Base-by-base conservation (phyloP, 2,329 filamentous ascomycete genomes). In the Aspergillus ibericus region DNA sequence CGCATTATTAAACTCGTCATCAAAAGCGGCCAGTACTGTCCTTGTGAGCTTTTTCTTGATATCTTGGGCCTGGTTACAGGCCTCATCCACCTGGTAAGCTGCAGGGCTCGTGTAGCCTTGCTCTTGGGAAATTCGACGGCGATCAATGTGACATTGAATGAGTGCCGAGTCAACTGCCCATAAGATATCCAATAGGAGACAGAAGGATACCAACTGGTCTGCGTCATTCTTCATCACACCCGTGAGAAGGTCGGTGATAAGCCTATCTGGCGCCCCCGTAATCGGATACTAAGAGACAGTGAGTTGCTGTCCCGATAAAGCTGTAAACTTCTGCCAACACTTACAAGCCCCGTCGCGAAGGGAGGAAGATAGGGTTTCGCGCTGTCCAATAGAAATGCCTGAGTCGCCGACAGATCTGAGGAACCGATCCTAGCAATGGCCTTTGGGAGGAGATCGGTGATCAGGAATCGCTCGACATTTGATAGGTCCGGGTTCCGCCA, bases 161-260 rank as follows among this genome's bases (percentile, higher is more conserved):
- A 75, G 58, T 8, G 71, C 71, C 38, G 65, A 70, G 58, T 75
- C 73, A 6, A 69, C 64, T 1, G 72, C 71, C 70, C 72, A 75
- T 35, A 73, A 50, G 32, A 68, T 68, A 54, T 75, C 73, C 44
- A 68, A 72, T 7, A 75, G 53, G 8, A 70, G 65, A 61, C 66
- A 72, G 55, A 74, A 75, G 8, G 72, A 67, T 47, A 67, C 60
- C 32, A 72, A 59, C 59, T 71, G 72, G 32, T 74, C 70, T 9
- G 55, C 49, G 49, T 64, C 59, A 6, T 57, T 60, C 32, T 55
- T 53, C 35, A 65, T 56, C 8, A 67, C 40, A 3, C 54, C 59
- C 3, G 62, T 64, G 35, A 67, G 55, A 15, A 66, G 59, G 25
- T 67, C 65, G 9, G 64, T 63, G 8, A 65, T 59, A 9, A 63